Evolutionary conservation across 148 eudicot species (phyloP).

Genomic region (Amaranthus palmeri): DNA sequence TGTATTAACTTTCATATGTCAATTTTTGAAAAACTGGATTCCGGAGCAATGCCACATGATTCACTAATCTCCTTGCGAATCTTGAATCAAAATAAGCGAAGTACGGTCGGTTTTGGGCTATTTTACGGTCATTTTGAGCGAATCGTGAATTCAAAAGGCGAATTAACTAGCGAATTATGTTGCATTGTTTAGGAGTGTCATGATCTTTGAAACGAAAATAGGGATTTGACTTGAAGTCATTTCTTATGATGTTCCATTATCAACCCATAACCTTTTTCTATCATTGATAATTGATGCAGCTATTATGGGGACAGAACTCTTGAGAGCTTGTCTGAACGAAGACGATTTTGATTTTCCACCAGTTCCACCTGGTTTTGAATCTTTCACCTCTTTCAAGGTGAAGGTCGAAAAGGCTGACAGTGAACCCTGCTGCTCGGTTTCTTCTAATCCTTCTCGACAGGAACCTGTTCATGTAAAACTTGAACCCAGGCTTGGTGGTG

Average conservation of each 20-base stretch:
- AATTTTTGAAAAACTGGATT: no score
- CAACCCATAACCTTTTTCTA: background rate
- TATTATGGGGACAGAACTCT: slow-evolving; percentile 71
- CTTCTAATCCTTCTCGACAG: slow-evolving; percentile 47
- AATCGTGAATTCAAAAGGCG: no score
- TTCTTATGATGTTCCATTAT: background rate
- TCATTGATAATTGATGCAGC: slow-evolving; percentile 28
- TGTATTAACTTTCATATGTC: no score
- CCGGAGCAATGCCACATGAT: no score
- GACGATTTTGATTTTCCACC: slow-evolving; percentile 69
- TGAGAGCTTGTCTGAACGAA: slow-evolving; percentile 59
- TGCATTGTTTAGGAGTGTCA: no score
- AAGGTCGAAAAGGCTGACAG: slow-evolving; percentile 45
- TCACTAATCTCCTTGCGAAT: no score
- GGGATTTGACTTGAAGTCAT: no score
- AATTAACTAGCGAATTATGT: no score
- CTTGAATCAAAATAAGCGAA: no score
- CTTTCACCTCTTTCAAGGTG: slow-evolving; percentile 50
- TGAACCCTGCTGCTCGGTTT: slow-evolving; percentile 42
- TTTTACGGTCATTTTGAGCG: no score
- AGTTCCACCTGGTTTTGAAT: slow-evolving; percentile 94
- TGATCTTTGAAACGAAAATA: no score
- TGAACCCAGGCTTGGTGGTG: slow-evolving; percentile 34
- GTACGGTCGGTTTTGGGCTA: no score
- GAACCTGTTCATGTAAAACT: slow-evolving; percentile 33